Conservation (phyloP, 108 stramenopile species). For the Skeletonema marinoi region DNA sequence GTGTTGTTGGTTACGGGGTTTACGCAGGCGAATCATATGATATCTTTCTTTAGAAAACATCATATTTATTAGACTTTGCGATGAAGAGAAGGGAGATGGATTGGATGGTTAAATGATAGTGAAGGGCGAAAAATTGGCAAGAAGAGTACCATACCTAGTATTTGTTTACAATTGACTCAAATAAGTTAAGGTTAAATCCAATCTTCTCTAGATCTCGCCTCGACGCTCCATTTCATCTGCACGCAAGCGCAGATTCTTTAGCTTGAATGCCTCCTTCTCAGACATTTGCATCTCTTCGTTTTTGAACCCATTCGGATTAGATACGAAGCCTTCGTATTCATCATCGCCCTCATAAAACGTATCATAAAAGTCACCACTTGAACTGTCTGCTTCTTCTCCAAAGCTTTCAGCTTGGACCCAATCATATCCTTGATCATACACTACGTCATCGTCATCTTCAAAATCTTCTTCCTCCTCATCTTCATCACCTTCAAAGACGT, state of each 20-base stretch:
- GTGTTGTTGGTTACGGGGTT: constrained; percentile 81
- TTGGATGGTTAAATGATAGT: not conserved
- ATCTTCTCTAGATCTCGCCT: constrained; percentile 45
- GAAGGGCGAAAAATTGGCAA: not conserved
- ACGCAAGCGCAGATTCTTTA: constrained; percentile 58
- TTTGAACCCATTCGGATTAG: constrained; percentile 4
- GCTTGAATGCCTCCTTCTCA: constrained; percentile 52
- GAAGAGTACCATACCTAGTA: not conserved
- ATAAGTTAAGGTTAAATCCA: not conserved
- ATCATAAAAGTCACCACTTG: constrained; percentile 39
- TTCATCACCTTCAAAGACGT: constrained; percentile 33
- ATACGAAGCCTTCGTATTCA: constrained; percentile 13
- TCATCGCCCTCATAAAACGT: constrained; percentile 39
- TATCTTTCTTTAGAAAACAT: constrained; percentile 75
- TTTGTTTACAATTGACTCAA: not conserved
- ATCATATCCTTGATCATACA: constrained; percentile 81
- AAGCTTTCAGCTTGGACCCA: constrained; percentile 65
- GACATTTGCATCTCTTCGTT: constrained; percentile 35
- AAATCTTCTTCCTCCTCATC: constrained; percentile 33
- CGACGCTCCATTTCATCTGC: constrained; percentile 67
- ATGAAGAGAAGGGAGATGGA: not conserved
- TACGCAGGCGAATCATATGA: constrained; percentile 83
- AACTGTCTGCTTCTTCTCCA: constrained; percentile 18
- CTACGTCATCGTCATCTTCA: constrained; percentile 64
- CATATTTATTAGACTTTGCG: constrained; percentile 65